Conservation (phyloP, 805 yeast genomes). For the Wickerhamomyces strasburgensis region DNA sequence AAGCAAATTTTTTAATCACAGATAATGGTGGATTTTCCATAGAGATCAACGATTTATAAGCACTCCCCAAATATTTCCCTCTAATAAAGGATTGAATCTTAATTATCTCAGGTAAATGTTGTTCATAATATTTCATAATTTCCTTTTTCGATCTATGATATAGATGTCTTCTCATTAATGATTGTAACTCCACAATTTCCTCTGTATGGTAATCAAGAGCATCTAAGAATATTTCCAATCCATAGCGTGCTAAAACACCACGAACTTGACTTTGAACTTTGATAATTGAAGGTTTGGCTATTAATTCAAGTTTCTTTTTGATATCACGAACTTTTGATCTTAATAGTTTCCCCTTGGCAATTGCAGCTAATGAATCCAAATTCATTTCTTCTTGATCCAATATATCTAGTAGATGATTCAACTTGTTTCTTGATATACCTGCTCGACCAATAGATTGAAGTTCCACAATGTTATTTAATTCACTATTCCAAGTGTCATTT, state of each 20-base stretch:
- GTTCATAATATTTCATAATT: constrained; percentile 43
- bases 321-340: constrained; percentile 24
- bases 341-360: constrained; percentile 32
- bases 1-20: constrained; percentile 72
- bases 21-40: constrained; percentile 73
- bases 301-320: constrained; percentile 1
- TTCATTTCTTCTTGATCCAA: constrained; percentile 25
- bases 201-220: constrained; percentile 43
- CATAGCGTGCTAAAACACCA: constrained; percentile 59
- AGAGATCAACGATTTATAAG: constrained; percentile 67
- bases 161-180: constrained; percentile 43
- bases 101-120: constrained; percentile 54
- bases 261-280: constrained; percentile 54
- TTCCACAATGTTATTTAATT: constrained; percentile 23
- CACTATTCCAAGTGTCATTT: background rate
- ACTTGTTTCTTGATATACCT: constrained; percentile 21
- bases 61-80: constrained; percentile 60
- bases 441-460: constrained; percentile 61
- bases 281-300: constrained; percentile 23
- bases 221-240: constrained; percentile 48
- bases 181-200: constrained; percentile 45
- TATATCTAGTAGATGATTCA: constrained; percentile 22
- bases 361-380: constrained; percentile 31
- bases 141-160: constrained; percentile 34
- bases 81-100: constrained; percentile 72